Conservation (phyloP, 345 rosid genomes). For the Melastoma malabathricum region DNA sequence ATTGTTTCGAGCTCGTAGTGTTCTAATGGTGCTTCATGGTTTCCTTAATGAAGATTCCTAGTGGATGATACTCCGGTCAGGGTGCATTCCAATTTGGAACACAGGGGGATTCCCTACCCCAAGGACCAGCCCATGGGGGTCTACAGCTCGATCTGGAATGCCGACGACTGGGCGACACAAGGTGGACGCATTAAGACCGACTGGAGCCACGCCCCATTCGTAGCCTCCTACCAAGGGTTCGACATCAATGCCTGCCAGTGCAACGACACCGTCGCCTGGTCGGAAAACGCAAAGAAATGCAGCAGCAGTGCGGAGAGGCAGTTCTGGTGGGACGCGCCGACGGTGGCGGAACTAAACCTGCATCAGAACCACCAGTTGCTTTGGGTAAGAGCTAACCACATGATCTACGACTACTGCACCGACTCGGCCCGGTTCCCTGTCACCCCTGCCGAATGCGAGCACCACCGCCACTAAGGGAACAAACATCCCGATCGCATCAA, state of each 20-base stretch:
- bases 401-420: conserved; percentile 78
- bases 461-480: conserved; percentile 56
- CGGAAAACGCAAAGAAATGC: conserved; percentile 41
- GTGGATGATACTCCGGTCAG: conserved; percentile 80
- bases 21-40: not conserved
- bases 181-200: conserved; percentile 94
- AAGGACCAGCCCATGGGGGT: conserved; percentile 97
- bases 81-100: conserved; percentile 75
- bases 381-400: conserved; percentile 87
- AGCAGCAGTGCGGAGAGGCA: conserved; percentile 42
- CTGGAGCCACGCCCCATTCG: conserved; percentile 90
- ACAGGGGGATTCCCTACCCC: conserved; percentile 74
- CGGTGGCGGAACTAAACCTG: conserved; percentile 46
- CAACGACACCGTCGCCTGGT: conserved; percentile 23
- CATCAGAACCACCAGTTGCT: conserved; percentile 94
- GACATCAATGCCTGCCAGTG: conserved; percentile 75
- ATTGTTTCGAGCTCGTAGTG: too few species aligned
- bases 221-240: conserved; percentile 72
- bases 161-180: conserved; percentile 99
- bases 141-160: conserved; percentile 98
- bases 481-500: not conserved
- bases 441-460: conserved; percentile 74
- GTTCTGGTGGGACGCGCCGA: conserved; percentile 94
- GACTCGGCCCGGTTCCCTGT: conserved; percentile 68
- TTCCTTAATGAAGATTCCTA: conserved; percentile 35